Conservation (phyloP, 257 asterid species). For the Henckelia pumila region DNA sequence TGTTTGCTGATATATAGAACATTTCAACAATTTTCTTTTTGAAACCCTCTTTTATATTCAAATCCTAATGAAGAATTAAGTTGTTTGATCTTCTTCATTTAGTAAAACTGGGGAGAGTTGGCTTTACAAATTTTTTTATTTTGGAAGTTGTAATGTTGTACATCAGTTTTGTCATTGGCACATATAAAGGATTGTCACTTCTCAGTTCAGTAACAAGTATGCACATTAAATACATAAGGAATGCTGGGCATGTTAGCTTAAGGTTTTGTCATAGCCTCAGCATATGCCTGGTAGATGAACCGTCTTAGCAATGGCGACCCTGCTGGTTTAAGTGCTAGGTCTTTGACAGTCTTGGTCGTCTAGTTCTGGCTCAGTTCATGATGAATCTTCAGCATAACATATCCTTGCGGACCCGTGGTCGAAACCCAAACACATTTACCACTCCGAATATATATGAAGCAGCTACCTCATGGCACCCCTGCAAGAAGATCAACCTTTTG, state of each 20-base stretch:
- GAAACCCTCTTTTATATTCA: background rate
- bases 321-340: too few relatives aligned
- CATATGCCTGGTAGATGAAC: too few relatives aligned
- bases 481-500: too few relatives aligned
- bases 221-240: too few relatives aligned
- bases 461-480: background rate
- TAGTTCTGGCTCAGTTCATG: too few relatives aligned
- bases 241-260: too few relatives aligned
- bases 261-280: too few relatives aligned
- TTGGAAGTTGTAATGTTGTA: background rate
- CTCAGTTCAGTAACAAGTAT: too few relatives aligned
- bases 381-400: background rate
- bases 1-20: slow-evolving; percentile 6
- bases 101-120: background rate
- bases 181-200: background rate
- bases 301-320: too few relatives aligned
- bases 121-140: background rate
- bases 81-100: background rate
- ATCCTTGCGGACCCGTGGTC: background rate
- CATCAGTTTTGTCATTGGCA: too few relatives aligned
- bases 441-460: background rate
- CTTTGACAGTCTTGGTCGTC: background rate
- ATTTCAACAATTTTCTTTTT: background rate
- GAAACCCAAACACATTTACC: background rate
- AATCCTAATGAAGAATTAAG: background rate